Evolutionary conservation across 371 early-diverging fungal genomes (phyloP), one percentile per base, ranked within the genome.

Genomic region (Apophysomyces trapeziformis): DNA sequence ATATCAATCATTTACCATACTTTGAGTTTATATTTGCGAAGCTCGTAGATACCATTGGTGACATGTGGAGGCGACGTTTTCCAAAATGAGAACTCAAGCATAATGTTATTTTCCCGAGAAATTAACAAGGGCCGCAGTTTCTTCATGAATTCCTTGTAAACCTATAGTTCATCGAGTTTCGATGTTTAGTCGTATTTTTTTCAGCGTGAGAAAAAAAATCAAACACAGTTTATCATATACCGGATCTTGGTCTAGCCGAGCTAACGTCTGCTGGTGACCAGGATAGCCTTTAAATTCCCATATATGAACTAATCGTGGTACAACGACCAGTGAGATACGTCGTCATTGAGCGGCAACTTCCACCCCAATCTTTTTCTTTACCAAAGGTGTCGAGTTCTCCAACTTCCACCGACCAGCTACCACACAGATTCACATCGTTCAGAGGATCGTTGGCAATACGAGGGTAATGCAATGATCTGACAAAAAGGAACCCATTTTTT

Each of bases 61-160:
- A 84, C 75, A 14, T 80, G 81, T 26, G 89, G 89, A 13, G 91
- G 85, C 39, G 87, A 78, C 2, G 90, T 90, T 43, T 87, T 76
- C 93, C 95, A 95, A 68, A 94, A 94, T 32, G 89, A 88, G 80
- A 95, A 95, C 76, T 93, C 94, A n/a, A 93, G 87, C 75, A 90
- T 87, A 41, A 93, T 86, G 68, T 90, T 90, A 68, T 89, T 92
- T 58, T 85, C 76, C 35, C 95, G 87, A 41, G 83, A 82, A 32
- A 70, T 66, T 35, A 94, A 63, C 78, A 92, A 83, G 21, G 89
- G 83, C 45, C 82, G 73, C 46, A 93, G 69, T 38, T 83, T 67
- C 60, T 77, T 84, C 64, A 83, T 44, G 64, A 89, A 89, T 66
- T 78, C 71, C 64, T 82, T 78, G 66, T 85, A 85, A 7, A 60